Evolutionary conservation across 495 filamentous ascomycete species (phyloP).

Genomic region (Xylaria curta): DNA sequence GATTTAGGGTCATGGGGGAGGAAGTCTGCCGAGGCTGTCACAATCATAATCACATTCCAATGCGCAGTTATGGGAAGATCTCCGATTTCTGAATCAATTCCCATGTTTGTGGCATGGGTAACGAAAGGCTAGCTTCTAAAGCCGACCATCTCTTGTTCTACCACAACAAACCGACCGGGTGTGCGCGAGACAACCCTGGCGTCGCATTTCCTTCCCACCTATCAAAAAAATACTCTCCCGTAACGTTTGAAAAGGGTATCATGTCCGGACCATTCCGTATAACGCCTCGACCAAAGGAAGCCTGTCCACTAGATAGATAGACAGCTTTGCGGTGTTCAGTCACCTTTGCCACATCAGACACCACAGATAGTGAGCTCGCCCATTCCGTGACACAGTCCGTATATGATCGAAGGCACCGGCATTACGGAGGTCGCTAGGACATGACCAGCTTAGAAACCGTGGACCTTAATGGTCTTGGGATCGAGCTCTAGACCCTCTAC

Average conservation of each 20-base stretch:
- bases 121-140: conserved; percentile 14
- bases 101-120: conserved; percentile 23
- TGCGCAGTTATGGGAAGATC: conserved; percentile 5
- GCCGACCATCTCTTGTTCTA: conserved; percentile 13
- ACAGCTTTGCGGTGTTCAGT: conserved; percentile 30
- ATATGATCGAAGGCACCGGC: conserved; percentile 32
- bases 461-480: conserved; percentile 96
- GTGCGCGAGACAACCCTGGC: conserved; percentile 4
- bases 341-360: conserved; percentile 22
- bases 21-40: not conserved
- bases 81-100: conserved; percentile 17
- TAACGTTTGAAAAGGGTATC: conserved; percentile 42
- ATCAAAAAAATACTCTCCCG: conserved; percentile 27
- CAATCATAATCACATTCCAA: not conserved
- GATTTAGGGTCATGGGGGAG: not conserved
- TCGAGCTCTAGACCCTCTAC: conserved; percentile 90
- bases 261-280: conserved; percentile 43
- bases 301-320: conserved; percentile 36
- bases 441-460: conserved; percentile 72
- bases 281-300: conserved; percentile 43
- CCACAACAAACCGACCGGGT: conserved; percentile 10
- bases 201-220: conserved; percentile 23
- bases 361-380: conserved; percentile 32
- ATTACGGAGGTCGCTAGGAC: conserved; percentile 40
- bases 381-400: conserved; percentile 32